Conservation (phyloP, 306 rosid species). For the Hippophae gyantsensis region DNA sequence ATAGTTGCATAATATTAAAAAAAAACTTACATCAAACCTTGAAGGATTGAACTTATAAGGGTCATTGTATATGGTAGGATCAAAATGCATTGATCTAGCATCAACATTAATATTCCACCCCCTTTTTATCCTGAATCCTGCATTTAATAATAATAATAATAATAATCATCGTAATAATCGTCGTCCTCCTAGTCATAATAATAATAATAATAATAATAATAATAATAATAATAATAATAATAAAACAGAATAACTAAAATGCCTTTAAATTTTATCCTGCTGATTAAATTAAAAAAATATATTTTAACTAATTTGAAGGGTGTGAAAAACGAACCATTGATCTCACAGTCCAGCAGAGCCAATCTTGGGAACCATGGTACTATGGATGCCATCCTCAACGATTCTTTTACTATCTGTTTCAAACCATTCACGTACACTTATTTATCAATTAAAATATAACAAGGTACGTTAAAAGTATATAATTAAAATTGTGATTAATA, state of each 20-base stretch:
- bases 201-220: not conserved
- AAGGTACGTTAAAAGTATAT: no score
- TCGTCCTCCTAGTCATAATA: no score
- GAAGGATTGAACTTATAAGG: constrained; percentile 62
- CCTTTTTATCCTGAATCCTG: constrained; percentile 63
- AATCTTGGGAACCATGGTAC: constrained; percentile 86
- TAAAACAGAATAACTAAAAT: not conserved
- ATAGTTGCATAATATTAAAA: not conserved
- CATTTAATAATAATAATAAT: not conserved
- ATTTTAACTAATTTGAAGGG: not conserved
- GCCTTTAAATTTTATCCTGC: not conserved
- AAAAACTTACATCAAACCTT: constrained; percentile 51
- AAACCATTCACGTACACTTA: no score
- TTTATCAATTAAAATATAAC: not conserved
- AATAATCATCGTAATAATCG: no score
- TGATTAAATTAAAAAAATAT: not conserved
- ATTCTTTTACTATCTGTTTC: constrained; percentile 62
- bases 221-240: not conserved
- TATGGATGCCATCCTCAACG: constrained; percentile 70
- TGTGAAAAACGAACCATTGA: constrained; percentile 37
- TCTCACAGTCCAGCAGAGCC: constrained; percentile 57
- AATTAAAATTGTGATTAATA: no score
- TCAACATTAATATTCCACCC: constrained; percentile 81
- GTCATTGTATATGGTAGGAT: constrained; percentile 42
- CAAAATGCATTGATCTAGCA: constrained; percentile 64